Percentiles rank a stretch among this genome's conserved stretches.
These are phyloP conservation scores for Tolypocladium nubicola DNA, from an alignment of 2,329 filamentous ascomycete genomes.

Conservation along the genomic window DNA sequence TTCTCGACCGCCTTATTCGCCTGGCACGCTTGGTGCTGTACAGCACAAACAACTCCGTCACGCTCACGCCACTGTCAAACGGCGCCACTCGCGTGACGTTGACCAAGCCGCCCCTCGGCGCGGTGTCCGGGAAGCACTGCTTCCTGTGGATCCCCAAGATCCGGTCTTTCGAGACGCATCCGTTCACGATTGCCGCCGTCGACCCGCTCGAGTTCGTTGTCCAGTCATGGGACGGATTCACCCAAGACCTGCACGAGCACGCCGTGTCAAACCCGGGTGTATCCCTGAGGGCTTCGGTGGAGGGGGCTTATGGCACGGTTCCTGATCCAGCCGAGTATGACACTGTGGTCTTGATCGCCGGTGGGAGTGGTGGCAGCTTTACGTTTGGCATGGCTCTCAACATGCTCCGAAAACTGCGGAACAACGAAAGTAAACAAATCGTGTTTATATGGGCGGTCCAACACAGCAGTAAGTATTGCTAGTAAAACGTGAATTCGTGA, in stretches of 20 bases:
- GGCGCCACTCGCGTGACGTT: slow-evolving; percentile 45
- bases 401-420: slow-evolving; percentile 18
- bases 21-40: slow-evolving; percentile 30
- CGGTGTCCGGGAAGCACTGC: slow-evolving; percentile 47
- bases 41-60: slow-evolving; percentile 39
- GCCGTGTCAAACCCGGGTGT: slow-evolving; percentile 38
- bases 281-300: slow-evolving; percentile 38
- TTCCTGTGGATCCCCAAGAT: slow-evolving; percentile 54
- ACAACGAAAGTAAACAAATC: slow-evolving; percentile 14
- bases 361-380: slow-evolving; percentile 52
- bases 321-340: slow-evolving; percentile 42
- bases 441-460: slow-evolving; percentile 31
- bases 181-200: slow-evolving; percentile 48
- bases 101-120: slow-evolving; percentile 33
- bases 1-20: slow-evolving; percentile 38
- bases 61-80: slow-evolving; percentile 40
- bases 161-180: slow-evolving; percentile 47
- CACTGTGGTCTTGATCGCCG: slow-evolving; percentile 47
- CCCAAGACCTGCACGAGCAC: slow-evolving; percentile 40
- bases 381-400: slow-evolving; percentile 28
- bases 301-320: slow-evolving; percentile 48
- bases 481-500: not conserved
- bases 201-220: slow-evolving; percentile 48
- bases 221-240: slow-evolving; percentile 48
- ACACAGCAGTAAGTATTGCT: slow-evolving; percentile 20